A percentile compares a stretch with the other conserved stretches of the same genome.
Evolutionary conservation across 139 green algal genomes (phyloP).

Genomic region (Coelastrella sp.): DNA sequence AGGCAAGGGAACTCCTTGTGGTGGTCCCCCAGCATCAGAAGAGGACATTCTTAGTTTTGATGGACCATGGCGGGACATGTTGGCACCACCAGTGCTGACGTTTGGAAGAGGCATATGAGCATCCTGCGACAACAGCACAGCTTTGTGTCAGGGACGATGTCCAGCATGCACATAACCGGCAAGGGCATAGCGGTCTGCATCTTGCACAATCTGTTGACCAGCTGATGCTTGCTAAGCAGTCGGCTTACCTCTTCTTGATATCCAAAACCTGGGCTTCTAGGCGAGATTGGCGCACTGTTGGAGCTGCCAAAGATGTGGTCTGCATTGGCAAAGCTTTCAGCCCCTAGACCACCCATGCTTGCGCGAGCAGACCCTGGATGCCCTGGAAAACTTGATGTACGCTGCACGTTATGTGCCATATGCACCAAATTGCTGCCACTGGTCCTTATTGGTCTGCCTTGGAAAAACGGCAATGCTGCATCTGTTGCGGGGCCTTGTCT

Average conservation of each 20-base stretch:
- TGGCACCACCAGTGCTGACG: background rate
- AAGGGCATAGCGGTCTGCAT: no score
- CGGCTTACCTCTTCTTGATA: slow-evolving; percentile 24
- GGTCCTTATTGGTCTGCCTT: slow-evolving; percentile 29
- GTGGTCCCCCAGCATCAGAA: slow-evolving; percentile 21
- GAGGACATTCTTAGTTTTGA: slow-evolving; percentile 61
- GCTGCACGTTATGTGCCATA: slow-evolving; percentile 24
- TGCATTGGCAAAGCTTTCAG: slow-evolving; percentile 22
- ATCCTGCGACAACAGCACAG: slow-evolving; percentile 6
- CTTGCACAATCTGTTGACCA: no score
- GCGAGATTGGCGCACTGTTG: slow-evolving; percentile 37
- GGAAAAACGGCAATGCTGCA: slow-evolving; percentile 45
- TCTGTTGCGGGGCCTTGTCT: slow-evolving; percentile 3
- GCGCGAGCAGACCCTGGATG: slow-evolving; percentile 3
- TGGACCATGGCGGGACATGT: slow-evolving; percentile 39
- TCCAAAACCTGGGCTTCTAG: slow-evolving; percentile 17
- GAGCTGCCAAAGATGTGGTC: slow-evolving; percentile 34
- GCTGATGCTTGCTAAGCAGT: no score
- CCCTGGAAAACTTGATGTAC: slow-evolving; percentile 23
- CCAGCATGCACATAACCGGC: no score
- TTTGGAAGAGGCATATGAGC: background rate
- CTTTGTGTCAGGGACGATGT: background rate
- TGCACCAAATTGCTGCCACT: slow-evolving; percentile 31
- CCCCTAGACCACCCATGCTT: background rate
- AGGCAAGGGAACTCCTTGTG: background rate